Evolutionary conservation across 1,139 yeast species (phyloP).

Genomic region (Meyerozyma smithsonii): DNA sequence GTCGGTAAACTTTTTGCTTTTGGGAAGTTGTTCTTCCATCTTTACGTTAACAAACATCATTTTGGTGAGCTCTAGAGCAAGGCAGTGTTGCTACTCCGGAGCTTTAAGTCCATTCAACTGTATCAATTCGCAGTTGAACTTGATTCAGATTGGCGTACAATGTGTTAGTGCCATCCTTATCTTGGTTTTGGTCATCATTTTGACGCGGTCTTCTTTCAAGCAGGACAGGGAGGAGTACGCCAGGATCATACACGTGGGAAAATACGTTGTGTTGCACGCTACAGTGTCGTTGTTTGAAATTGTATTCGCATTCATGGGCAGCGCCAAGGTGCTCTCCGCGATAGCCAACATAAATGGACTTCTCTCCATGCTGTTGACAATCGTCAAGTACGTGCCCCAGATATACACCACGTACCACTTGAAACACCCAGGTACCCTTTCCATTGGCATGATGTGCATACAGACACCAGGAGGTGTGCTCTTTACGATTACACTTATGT

Average conservation of each 20-base stretch:
- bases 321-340: conserved; percentile 16
- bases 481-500: conserved; percentile 66
- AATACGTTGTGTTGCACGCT: conserved; percentile 32
- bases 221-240: conserved; percentile 45
- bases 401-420: conserved; percentile 62
- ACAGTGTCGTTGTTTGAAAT: conserved; percentile 31
- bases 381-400: conserved; percentile 78
- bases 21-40: conserved; percentile 71
- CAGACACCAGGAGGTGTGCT: conserved; percentile 89
- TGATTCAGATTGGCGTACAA: conserved; percentile 68
- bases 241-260: conserved; percentile 39
- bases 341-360: conserved; percentile 64
- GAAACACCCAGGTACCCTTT: conserved; percentile 77
- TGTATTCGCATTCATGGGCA: conserved; percentile 23
- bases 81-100: conserved; percentile 46
- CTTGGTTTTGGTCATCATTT: conserved; percentile 47
- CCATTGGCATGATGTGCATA: conserved; percentile 76
- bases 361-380: conserved; percentile 56
- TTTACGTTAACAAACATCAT: conserved; percentile 67
- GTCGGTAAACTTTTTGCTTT: conserved; percentile 65
- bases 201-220: conserved; percentile 41
- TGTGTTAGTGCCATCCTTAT: conserved; percentile 61
- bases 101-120: conserved; percentile 53
- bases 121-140: conserved; percentile 61
- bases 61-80: conserved; percentile 52